Evolutionary conservation across 2,329 filamentous ascomycete species (phyloP).

Genomic region (Elsinoe necatrix): DNA sequence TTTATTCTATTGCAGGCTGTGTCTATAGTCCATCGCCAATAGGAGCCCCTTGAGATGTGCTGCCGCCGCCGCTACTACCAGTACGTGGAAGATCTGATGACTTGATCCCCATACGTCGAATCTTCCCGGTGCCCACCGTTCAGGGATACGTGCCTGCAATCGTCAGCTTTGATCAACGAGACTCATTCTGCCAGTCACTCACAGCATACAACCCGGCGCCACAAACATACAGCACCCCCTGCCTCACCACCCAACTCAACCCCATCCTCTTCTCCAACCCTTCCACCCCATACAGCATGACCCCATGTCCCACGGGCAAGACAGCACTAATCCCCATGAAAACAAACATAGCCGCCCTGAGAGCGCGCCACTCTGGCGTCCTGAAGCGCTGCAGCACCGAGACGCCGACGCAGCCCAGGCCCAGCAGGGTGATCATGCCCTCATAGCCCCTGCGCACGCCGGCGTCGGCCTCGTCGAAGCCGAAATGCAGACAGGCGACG

Average conservation of each 20-base stretch:
- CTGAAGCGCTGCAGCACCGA: constrained; percentile 77
- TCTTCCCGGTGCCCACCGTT: constrained; percentile 64
- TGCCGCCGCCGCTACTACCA: constrained; percentile 73
- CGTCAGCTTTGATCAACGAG: neutral
- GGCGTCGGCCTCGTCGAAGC: constrained; percentile 61
- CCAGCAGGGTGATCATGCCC: constrained; percentile 54
- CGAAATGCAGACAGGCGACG: constrained; percentile 80
- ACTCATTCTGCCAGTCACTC: constrained; percentile 15
- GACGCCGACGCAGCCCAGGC: constrained; percentile 64
- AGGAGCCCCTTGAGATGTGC: constrained; percentile 74
- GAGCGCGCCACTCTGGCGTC: constrained; percentile 72
- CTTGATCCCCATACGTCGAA: constrained; percentile 92
- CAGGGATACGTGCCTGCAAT: constrained; percentile 64
- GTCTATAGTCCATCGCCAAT: constrained; percentile 79
- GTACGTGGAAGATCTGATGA: constrained; percentile 91
- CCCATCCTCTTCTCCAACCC: constrained; percentile 65
- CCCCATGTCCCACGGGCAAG: constrained; percentile 71
- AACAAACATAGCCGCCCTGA: constrained; percentile 83
- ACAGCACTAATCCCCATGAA: constrained; percentile 76
- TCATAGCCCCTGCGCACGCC: constrained; percentile 10
- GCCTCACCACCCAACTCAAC: constrained; percentile 67
- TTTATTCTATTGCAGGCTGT: constrained; percentile 32
- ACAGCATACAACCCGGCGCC: constrained; percentile 83
- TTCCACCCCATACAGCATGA: constrained; percentile 52
- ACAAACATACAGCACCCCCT: constrained; percentile 75